Base-by-base conservation (phyloP, 768 basidiomycete species). In the Sporobolomyces pararoseus region DNA sequence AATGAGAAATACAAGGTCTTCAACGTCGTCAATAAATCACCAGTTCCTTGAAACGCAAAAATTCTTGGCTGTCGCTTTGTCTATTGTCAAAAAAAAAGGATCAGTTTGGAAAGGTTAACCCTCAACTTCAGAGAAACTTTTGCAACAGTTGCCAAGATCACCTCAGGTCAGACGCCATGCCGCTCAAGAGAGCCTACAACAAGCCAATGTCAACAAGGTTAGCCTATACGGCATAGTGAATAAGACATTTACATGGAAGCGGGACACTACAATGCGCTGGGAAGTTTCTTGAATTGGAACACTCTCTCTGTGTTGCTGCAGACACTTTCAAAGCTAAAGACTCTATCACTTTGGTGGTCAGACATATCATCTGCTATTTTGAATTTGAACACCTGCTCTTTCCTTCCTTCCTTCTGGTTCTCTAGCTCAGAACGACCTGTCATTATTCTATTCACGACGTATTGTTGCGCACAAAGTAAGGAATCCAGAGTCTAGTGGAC, bases 81-180 rank as follows among this genome's bases (percentile, higher is more conserved):
- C 21, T 47, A 47, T 47, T 21, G 39, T 17, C 39, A n/a, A n/a
- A 42, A 42, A 71, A 71, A 42, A 44, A 27, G 25, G 52, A 70
- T 44, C 63, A 21, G 9, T 31, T 46, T 10, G 47, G 71, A 35
- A 42, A 62, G 12, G 34, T 62, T 32, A 27, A 49, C 23, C 19
- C 29, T 73, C 35, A 77, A 80, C 63, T 79, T 75, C 68, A 53
- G 52, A 47, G 52, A 77, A 21, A 78, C 78, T 0, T 77, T 76
- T 14, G 70, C 79, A 3, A 78, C 80, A 0, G 76, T 76, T 5
- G 79, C 77, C 47, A 72, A 19, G 65, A 66, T 75, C 31, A 68
- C 72, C 2, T 71, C 75, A 1, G 46, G 79, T 21, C 76, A 78
- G 19, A 55, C 75, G 81, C 4, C 52, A 83, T 23, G 81, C 83